A percentile compares a stretch with the other conserved stretches of the same genome.
These are phyloP conservation scores for Tranzscheliella williamsii DNA, from an alignment of 1,284 basidiomycete species.

Conservation along the genomic window DNA sequence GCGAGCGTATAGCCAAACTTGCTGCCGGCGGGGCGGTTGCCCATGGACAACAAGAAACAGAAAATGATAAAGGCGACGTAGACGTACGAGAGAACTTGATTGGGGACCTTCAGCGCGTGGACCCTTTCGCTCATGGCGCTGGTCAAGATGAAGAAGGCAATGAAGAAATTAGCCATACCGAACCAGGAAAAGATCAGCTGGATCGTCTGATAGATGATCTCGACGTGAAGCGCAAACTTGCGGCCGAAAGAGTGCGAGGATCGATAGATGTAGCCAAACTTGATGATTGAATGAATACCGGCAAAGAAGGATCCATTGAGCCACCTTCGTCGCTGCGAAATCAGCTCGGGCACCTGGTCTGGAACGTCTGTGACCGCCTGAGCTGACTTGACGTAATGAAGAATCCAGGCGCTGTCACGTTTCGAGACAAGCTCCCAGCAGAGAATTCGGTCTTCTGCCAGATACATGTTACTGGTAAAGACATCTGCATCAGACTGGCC, in stretches of 20 bases:
- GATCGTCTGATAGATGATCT: slow-evolving; percentile 58
- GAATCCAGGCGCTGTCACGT: slow-evolving; percentile 61
- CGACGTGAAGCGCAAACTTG: slow-evolving; percentile 56
- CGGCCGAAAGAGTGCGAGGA: slow-evolving; percentile 52
- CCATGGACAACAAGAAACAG: slow-evolving; percentile 58
- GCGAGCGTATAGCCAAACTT: slow-evolving; percentile 49
- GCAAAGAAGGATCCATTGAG: slow-evolving; percentile 59
- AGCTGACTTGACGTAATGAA: slow-evolving; percentile 57
- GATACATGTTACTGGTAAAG: slow-evolving; percentile 59
- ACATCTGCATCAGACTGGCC: slow-evolving; percentile 53
- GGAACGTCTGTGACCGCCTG: slow-evolving; percentile 58
- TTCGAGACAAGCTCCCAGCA: slow-evolving; percentile 58
- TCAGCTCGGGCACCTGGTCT: slow-evolving; percentile 53
- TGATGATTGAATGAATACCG: slow-evolving; percentile 59
- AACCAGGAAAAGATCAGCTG: slow-evolving; percentile 58
- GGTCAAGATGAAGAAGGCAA: slow-evolving; percentile 56
- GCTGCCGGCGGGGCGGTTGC: slow-evolving; percentile 57
- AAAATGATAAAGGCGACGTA: slow-evolving; percentile 60
- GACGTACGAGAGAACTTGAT: slow-evolving; percentile 54
- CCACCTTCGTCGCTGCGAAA: slow-evolving; percentile 56
- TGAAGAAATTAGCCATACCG: slow-evolving; percentile 52
- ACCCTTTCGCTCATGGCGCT: slow-evolving; percentile 41
- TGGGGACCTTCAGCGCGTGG: slow-evolving; percentile 47
- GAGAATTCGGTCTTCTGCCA: slow-evolving; percentile 58
- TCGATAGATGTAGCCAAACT: slow-evolving; percentile 59